Evolutionary conservation across 371 early-diverging fungal species (phyloP).

Genomic region (Batrachochytrium dendrobatidis): DNA sequence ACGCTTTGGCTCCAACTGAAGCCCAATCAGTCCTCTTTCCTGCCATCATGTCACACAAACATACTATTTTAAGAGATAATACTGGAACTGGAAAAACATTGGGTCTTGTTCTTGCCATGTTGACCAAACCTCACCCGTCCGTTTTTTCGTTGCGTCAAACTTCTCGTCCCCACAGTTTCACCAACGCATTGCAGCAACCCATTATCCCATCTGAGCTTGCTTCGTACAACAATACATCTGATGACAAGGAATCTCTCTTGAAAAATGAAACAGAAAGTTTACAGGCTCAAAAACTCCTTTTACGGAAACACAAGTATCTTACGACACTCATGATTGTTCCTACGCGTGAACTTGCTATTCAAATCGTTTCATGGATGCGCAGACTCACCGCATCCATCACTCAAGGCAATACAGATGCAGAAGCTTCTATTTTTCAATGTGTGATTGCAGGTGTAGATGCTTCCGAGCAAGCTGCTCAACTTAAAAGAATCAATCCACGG

Average conservation of each 20-base stretch:
- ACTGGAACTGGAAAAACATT: conserved; percentile 81
- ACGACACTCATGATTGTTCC: conserved; percentile 67
- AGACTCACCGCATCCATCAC: conserved; percentile 13
- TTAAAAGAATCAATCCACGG: conserved; percentile 28
- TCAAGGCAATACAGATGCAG: conserved; percentile 2
- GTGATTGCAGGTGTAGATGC: conserved; percentile 17
- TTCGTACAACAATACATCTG: too few species aligned
- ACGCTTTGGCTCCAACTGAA: conserved; percentile 21
- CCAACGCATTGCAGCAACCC: background rate
- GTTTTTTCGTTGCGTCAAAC: background rate
- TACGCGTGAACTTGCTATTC: conserved; percentile 81
- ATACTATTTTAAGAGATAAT: conserved; percentile 59
- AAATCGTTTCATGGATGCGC: conserved; percentile 45
- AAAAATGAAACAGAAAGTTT: background rate
- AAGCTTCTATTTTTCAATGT: conserved; percentile 13
- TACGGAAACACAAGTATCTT: conserved; percentile 13
- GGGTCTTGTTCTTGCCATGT: conserved; percentile 52
- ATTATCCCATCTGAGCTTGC: background rate
- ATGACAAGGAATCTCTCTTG: background rate
- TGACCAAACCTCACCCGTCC: conserved; percentile 31
- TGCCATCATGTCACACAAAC: conserved; percentile 43
- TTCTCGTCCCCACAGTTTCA: background rate
- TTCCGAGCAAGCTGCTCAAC: conserved; percentile 18
- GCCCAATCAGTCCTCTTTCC: conserved; percentile 54
- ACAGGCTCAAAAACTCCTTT: background rate